Evolutionary conservation across 176 grass and related monocot genomes (phyloP), one percentile per base, ranked within the genome.

Genomic region (Triticum urartu): DNA sequence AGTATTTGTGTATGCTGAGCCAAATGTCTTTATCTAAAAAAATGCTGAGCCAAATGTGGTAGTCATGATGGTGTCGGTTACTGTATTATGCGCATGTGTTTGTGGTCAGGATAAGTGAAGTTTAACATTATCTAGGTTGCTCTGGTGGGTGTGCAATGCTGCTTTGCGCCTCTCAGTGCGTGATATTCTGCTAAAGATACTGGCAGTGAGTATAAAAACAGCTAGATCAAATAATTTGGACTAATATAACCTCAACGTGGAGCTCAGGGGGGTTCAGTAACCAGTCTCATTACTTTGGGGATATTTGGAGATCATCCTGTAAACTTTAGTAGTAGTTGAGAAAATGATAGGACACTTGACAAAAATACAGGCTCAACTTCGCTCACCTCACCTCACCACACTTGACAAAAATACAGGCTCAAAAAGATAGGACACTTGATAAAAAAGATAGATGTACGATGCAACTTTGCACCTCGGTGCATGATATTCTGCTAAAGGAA

Each of bases 401-500:
- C 15, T 17, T 54, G 50, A 54, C 50, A 54, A 54, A 54, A 17
- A 18, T 18, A 54, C 50, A 54, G 50, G 14, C 50, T 18, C 14
- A 54, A 18, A 17, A 52, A 52, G 48, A 52, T 6, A 0, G 48
- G 48, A 18, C 14, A 18, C 15, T 54, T 54, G 47, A 54, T 15
- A 54, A 54, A 54, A 54, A 54, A 54, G 34, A 20, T 39, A 70
- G 33, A 17, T 69, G 68, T 70, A 36, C 36, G 4, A 20, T 70
- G 34, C 68, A 70, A 70, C 68, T 70, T 70, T 39, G 68, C 34
- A 38, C 33, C 36, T 70, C 9, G 15, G 34, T 70, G 34, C 68
- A 39, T 70, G 68, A 70, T 70, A 70, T 70, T 70, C 68, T 70
- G 34, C 67, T 69, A 54, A 54, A 38, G 34, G 21, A 68, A 70